These are phyloP conservation scores for Escallonia herrerae DNA, from an alignment of 129 eudicot genomes.

Conservation along the genomic window DNA sequence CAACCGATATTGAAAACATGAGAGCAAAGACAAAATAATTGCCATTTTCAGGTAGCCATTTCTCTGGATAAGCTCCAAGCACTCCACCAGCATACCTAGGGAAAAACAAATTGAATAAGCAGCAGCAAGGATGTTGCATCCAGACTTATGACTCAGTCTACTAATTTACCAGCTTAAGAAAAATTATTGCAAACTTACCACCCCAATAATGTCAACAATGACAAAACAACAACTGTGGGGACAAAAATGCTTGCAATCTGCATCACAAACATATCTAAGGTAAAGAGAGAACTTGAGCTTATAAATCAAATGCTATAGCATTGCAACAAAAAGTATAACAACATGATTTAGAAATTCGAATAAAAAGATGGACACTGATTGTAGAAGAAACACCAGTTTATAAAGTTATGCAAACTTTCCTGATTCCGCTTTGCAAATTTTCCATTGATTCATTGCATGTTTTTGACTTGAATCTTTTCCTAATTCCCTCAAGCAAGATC, in stretches of 20 bases:
- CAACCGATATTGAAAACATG: constrained; percentile 94
- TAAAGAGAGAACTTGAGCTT: constrained; percentile 12
- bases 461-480: too few relatives aligned
- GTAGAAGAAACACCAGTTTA: too few relatives aligned
- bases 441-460: too few relatives aligned
- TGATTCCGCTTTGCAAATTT: too few relatives aligned
- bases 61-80: constrained; percentile 69
- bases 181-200: constrained; percentile 49
- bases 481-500: too few relatives aligned
- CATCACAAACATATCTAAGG: constrained; percentile 11
- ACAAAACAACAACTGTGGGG: constrained; percentile 65
- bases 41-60: constrained; percentile 82
- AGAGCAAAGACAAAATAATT: constrained; percentile 89
- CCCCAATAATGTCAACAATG: constrained; percentile 63
- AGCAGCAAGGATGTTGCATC: constrained; percentile 7
- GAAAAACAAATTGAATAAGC: not conserved
- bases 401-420: too few relatives aligned
- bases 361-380: too few relatives aligned
- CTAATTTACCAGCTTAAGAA: not conserved
- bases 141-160: not conserved
- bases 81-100: constrained; percentile 77
- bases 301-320: not conserved
- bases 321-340: not conserved
- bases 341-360: not conserved
- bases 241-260: constrained; percentile 98